Percentiles rank a stretch among this genome's conserved stretches.
Conservation (phyloP, 495 filamentous ascomycete species). For the Hyaloscypha finlandica region DNA sequence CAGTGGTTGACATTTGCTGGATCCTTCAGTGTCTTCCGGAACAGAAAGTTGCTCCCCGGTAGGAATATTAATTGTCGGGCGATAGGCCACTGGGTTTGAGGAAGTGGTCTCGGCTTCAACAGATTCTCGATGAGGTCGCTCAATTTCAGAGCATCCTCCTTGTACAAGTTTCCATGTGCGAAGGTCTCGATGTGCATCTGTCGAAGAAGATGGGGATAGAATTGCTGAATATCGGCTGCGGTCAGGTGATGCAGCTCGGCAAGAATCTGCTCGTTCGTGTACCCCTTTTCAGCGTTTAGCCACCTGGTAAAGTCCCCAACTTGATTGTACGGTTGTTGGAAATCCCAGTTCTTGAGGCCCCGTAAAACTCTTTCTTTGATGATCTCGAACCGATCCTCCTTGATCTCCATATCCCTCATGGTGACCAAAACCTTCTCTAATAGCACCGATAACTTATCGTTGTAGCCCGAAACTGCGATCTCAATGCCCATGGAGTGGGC, state of each 20-base stretch:
- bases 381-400: conserved; percentile 82
- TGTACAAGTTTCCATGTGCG: conserved; percentile 91
- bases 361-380: conserved; percentile 84
- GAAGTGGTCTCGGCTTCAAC: conserved; percentile 73
- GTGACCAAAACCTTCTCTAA: conserved; percentile 87
- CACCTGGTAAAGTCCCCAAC: conserved; percentile 83
- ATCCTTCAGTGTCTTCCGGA: conserved; percentile 77
- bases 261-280: conserved; percentile 78
- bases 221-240: conserved; percentile 69
- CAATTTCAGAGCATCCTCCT: conserved; percentile 89
- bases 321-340: conserved; percentile 85
- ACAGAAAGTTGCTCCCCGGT: conserved; percentile 78
- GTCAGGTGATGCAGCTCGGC: conserved; percentile 76
- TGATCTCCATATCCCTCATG: conserved; percentile 82
- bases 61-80: conserved; percentile 76
- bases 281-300: conserved; percentile 73
- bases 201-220: conserved; percentile 77
- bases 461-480: conserved; percentile 85
- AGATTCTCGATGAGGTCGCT: conserved; percentile 78
- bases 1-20: conserved; percentile 95
- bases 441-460: conserved; percentile 90
- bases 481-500: conserved; percentile 72
- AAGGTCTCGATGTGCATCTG: conserved; percentile 88
- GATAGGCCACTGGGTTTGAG: conserved; percentile 78
- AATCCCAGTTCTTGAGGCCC: conserved; percentile 81